phyloP scores from a whole-genome alignment of 805 yeast genomes.

The Debaryomyces tyrocola region DNA sequence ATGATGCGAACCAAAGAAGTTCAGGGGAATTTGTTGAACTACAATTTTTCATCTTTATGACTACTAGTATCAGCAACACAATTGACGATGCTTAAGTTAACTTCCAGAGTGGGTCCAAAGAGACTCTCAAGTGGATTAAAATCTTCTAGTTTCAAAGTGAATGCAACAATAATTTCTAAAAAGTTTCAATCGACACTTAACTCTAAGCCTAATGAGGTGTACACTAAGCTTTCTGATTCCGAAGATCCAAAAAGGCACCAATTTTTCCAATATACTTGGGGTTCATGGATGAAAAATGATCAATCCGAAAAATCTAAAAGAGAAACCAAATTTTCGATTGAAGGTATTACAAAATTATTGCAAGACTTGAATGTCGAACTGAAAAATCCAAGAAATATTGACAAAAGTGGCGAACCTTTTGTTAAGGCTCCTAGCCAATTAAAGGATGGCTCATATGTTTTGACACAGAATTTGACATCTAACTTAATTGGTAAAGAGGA shows the following conservation, averaged over 20 bases:
- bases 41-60: too few species aligned
- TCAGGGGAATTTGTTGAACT: too few species aligned
- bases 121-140: not conserved
- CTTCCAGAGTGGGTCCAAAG: not conserved
- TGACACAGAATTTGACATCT: constrained; percentile 49
- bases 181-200: constrained; percentile 9
- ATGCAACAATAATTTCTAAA: not conserved
- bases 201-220: constrained; percentile 37
- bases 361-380: constrained; percentile 43
- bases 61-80: too few species aligned
- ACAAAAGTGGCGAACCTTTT: constrained; percentile 18
- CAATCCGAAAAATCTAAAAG: constrained; percentile 70
- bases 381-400: constrained; percentile 22
- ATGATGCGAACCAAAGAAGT: too few species aligned
- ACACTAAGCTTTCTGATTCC: constrained; percentile 58
- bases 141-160: not conserved
- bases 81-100: not conserved
- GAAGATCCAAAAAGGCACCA: constrained; percentile 66
- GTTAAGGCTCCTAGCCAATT: constrained; percentile 38
- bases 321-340: constrained; percentile 76
- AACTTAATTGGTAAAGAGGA: constrained; percentile 46
- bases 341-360: constrained; percentile 64
- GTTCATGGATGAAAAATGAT: constrained; percentile 88
- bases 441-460: constrained; percentile 40
- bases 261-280: constrained; percentile 91